Conservation (phyloP, 2,329 filamentous ascomycete genomes). For the Aspergillus spinulosporus region DNA sequence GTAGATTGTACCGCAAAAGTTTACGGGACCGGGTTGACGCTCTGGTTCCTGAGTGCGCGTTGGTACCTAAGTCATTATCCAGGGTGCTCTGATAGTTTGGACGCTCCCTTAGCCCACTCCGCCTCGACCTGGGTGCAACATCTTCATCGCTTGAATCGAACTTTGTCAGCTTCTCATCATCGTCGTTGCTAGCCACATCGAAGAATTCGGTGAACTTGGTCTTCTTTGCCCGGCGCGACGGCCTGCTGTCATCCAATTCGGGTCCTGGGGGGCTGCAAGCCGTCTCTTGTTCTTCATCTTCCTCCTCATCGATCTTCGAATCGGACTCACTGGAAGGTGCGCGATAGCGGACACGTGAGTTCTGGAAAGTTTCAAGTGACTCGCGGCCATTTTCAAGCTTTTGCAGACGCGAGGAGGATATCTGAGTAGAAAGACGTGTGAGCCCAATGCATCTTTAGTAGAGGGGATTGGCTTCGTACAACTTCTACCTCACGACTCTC, state of each 20-base stretch:
- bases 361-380: slow-evolving; percentile 28
- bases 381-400: slow-evolving; percentile 31
- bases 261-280: slow-evolving; percentile 3
- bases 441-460: no score
- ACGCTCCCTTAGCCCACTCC: slow-evolving; percentile 17
- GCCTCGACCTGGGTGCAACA: slow-evolving; percentile 16
- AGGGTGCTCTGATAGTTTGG: slow-evolving; percentile 11
- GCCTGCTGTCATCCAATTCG: slow-evolving; percentile 6
- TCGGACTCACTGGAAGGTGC: slow-evolving; percentile 7
- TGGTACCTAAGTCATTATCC: slow-evolving; percentile 10
- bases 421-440: slow-evolving; percentile 24
- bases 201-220: slow-evolving; percentile 25
- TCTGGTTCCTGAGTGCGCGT: slow-evolving; percentile 24
- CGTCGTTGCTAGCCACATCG: slow-evolving; percentile 22
- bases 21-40: slow-evolving; percentile 35
- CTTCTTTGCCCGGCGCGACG: slow-evolving; percentile 17
- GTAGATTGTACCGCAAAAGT: slow-evolving; percentile 42
- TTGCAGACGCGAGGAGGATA: slow-evolving; percentile 30
- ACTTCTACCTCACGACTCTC: slow-evolving; percentile 38
- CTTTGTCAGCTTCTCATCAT: slow-evolving; percentile 9
- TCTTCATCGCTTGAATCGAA: slow-evolving; percentile 27
- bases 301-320: slow-evolving; percentile 5
- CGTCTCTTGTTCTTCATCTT: slow-evolving; percentile 9
- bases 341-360: slow-evolving; percentile 12
- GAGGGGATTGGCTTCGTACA: slow-evolving; percentile 29